Percentiles rank a stretch among this genome's conserved stretches.
Evolutionary conservation across 306 rosid genomes (phyloP).

Genomic region (Dalbergia oliveri): DNA sequence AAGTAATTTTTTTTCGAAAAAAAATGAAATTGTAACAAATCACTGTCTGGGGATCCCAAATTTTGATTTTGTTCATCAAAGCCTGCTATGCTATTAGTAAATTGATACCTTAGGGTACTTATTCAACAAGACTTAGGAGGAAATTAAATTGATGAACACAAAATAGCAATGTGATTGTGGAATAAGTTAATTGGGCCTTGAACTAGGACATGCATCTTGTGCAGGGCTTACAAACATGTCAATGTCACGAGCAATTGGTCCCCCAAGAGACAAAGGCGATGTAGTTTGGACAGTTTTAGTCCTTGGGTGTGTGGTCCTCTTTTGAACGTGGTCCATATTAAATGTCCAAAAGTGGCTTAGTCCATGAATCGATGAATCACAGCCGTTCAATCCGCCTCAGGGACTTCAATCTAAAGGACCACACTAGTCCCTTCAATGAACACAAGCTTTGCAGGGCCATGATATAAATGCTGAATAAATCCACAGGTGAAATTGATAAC

Average conservation of each 20-base stretch:
- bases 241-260: conserved; percentile 49
- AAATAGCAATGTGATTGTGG: background rate
- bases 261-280: conserved; percentile 42
- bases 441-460: conserved; percentile 40
- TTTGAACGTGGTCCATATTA: conserved; percentile 53
- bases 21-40: background rate
- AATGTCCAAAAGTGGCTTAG: conserved; percentile 44
- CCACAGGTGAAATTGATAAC: conserved; percentile 60
- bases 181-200: conserved; percentile 43
- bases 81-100: too few relatives aligned
- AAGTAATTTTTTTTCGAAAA: too few relatives aligned
- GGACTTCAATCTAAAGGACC: conserved; percentile 50
- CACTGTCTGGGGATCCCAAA: background rate
- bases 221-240: conserved; percentile 39
- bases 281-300: conserved; percentile 33
- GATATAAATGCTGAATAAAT: conserved; percentile 44
- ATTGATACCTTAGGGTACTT: background rate
- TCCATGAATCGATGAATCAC: conserved; percentile 57
- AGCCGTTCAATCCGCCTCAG: conserved; percentile 44
- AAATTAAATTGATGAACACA: conserved; percentile 8
- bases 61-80: background rate
- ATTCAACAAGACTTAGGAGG: background rate
- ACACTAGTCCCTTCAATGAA: conserved; percentile 44
- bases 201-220: conserved; percentile 34
- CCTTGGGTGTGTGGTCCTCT: conserved; percentile 60